Base-by-base conservation (phyloP, 176 grass and related monocot species). In the Ananas comosus region DNA sequence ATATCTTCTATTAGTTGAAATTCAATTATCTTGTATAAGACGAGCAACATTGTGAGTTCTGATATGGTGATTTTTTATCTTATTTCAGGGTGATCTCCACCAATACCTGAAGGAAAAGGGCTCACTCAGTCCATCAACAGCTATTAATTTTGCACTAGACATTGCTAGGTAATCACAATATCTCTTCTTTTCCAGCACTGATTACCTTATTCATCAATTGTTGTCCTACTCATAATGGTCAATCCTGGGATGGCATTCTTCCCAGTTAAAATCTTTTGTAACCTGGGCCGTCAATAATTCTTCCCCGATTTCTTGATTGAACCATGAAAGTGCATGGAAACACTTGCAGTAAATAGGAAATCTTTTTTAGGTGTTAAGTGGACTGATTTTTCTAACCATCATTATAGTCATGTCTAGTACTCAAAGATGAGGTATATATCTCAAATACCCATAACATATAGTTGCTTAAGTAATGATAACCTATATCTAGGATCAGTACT, bases 31-130 rank as follows among this genome's bases (percentile, higher is more conserved):
- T 61, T 58, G 65, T 77, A 42, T 19, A 59, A 59, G 14, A 59
- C 6, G 54, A 17, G 54, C 54, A 59, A 17, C 54, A 14, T 59
- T 59, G 54, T 59, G 33, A 59, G 54, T 50, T 50, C 29, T 11
- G 12, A 12, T 68, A 24, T 59, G 54, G 9, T 59, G 14, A 18
- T 59, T 59, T 14, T 16, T 2, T 18, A 18, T 59, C n/a, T 17
- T 59, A 19, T 63, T 79, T 70, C 73, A 99, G 95, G 95, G 95
- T 51, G 95, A 99, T 86, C 89, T 99, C 74, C 95, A 99, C 82
- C 95, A 99, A 76, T 86, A 94, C 78, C 76, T 99, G 33, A 99
- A 99, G 81, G 95, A 99, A 2, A 99, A 94, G 78, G 82, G 90
- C 29, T 69, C 87, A 51, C 89, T 99, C 51, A 77, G 33, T 61